A percentile compares a stretch with the other conserved stretches of the same genome.
These are phyloP conservation scores for Atkinsonella texensis DNA, from an alignment of 2,329 filamentous ascomycete genomes.

Conservation along the genomic window DNA sequence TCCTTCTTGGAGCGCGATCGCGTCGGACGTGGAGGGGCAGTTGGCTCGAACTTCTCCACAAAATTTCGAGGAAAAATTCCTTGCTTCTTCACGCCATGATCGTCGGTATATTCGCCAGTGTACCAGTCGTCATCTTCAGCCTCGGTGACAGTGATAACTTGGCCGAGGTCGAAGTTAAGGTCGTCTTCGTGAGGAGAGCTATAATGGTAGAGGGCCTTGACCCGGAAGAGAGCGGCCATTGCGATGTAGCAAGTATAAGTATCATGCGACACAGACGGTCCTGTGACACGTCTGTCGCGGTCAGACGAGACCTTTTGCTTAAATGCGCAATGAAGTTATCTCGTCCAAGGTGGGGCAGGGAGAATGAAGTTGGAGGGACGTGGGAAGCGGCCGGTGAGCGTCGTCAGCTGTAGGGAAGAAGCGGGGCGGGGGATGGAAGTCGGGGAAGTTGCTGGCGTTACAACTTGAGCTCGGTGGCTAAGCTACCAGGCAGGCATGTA, in stretches of 20 bases:
- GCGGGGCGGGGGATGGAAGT: slow-evolving; percentile 5
- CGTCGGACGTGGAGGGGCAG: slow-evolving; percentile 73
- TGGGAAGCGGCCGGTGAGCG: slow-evolving; percentile 3
- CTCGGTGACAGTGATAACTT: slow-evolving; percentile 88
- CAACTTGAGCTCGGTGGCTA: background rate
- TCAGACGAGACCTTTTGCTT: slow-evolving; percentile 3
- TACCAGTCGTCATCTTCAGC: slow-evolving; percentile 94
- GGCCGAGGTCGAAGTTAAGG: slow-evolving; percentile 71
- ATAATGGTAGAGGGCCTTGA: slow-evolving; percentile 95
- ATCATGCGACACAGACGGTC: slow-evolving; percentile 4
- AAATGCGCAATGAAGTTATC: background rate
- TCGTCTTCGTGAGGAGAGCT: slow-evolving; percentile 88
- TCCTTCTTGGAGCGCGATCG: slow-evolving; percentile 59
- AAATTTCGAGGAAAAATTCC: slow-evolving; percentile 96
- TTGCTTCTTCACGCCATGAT: slow-evolving; percentile 59
- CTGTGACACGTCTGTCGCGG: slow-evolving; percentile 8
- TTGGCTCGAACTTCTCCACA: slow-evolving; percentile 90
- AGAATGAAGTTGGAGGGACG: slow-evolving; percentile 1
- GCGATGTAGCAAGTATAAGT: slow-evolving; percentile 18
- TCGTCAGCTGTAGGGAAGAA: slow-evolving; percentile 9
- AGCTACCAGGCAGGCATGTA: background rate
- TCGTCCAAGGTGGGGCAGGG: slow-evolving; percentile 3
- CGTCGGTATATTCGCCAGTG: slow-evolving; percentile 73
- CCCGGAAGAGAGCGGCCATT: slow-evolving; percentile 76
- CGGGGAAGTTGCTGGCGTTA: background rate